These are phyloP conservation scores for Phanerodontia chrysosporium DNA, from an alignment of 768 basidiomycete species.

Conservation along the genomic window DNA sequence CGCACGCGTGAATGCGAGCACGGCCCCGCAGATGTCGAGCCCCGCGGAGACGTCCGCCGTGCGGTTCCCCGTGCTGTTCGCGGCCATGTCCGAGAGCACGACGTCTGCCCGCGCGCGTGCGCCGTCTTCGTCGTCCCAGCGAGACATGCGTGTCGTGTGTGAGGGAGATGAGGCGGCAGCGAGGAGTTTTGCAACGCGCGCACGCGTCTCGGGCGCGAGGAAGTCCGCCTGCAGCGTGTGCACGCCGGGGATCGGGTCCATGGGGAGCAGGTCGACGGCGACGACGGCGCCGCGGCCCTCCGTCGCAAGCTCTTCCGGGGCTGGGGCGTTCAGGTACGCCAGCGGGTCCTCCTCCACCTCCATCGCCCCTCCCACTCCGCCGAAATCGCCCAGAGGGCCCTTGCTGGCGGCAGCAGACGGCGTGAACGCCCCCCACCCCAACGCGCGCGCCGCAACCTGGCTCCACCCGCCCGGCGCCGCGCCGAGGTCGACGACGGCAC, in stretches of 20 bases:
- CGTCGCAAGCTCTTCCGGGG: conserved; percentile 8
- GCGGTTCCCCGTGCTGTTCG: conserved; percentile 71
- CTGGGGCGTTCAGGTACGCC: neutral
- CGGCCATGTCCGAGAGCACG: conserved; percentile 88
- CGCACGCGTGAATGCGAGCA: conserved; percentile 58
- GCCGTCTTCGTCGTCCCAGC: too few relatives aligned
- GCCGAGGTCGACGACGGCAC: conserved; percentile 79
- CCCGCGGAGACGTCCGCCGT: conserved; percentile 60
- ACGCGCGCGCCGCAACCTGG: conserved; percentile 66
- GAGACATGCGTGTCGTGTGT: too few relatives aligned
- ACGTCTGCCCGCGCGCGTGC: conserved; percentile 52
- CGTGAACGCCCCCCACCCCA: conserved; percentile 46
- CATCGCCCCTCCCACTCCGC: too few relatives aligned
- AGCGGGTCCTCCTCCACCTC: neutral
- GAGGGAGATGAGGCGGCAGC: conserved; percentile 11
- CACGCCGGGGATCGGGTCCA: conserved; percentile 71
- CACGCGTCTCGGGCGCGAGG: conserved; percentile 48
- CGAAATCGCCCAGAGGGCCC: too few relatives aligned
- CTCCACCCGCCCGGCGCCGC: conserved; percentile 95
- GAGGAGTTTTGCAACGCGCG: conserved; percentile 39
- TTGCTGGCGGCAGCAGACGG: neutral
- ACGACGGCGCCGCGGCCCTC: conserved; percentile 50
- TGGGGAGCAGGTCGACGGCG: conserved; percentile 77
- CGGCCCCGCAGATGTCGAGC: conserved; percentile 71
- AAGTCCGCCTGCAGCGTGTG: conserved; percentile 77